These are phyloP conservation scores for Tuber brumale DNA, from an alignment of 495 filamentous ascomycete species.

Conservation along the genomic window DNA sequence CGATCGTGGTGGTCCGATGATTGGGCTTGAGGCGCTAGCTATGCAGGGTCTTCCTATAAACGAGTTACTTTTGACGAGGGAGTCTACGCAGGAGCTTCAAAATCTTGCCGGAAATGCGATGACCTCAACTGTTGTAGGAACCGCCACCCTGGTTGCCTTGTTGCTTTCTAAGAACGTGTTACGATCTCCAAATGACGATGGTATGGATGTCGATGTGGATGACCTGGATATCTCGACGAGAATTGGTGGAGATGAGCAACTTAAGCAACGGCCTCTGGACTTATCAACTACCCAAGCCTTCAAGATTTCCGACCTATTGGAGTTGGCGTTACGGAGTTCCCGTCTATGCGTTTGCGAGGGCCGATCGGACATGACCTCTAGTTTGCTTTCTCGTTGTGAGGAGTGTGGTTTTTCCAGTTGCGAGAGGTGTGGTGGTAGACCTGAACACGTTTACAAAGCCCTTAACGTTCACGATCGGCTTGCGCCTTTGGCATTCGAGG, in stretches of 20 bases:
- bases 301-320: constrained; percentile 43
- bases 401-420: constrained; percentile 56
- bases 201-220: constrained; percentile 33
- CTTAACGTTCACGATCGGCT: constrained; percentile 41
- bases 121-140: constrained; percentile 66
- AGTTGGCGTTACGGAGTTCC: constrained; percentile 43
- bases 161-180: constrained; percentile 40
- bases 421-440: constrained; percentile 52
- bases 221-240: constrained; percentile 27
- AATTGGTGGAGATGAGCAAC: constrained; percentile 23
- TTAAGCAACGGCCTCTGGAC: constrained; percentile 23
- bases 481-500: constrained; percentile 49
- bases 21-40: constrained; percentile 58
- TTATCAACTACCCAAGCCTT: constrained; percentile 33
- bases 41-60: constrained; percentile 68
- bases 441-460: constrained; percentile 49
- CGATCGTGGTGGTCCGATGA: constrained; percentile 56
- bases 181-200: constrained; percentile 27
- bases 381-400: constrained; percentile 48
- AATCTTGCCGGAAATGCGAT: constrained; percentile 82
- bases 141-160: constrained; percentile 53
- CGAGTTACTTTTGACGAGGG: constrained; percentile 56
- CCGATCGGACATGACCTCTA: constrained; percentile 42
- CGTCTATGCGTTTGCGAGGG: constrained; percentile 57
- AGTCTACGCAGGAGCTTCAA: constrained; percentile 59